These are phyloP conservation scores for Exutisphaerella laricina DNA, from an alignment of 2,329 filamentous ascomycete species.

Conservation along the genomic window DNA sequence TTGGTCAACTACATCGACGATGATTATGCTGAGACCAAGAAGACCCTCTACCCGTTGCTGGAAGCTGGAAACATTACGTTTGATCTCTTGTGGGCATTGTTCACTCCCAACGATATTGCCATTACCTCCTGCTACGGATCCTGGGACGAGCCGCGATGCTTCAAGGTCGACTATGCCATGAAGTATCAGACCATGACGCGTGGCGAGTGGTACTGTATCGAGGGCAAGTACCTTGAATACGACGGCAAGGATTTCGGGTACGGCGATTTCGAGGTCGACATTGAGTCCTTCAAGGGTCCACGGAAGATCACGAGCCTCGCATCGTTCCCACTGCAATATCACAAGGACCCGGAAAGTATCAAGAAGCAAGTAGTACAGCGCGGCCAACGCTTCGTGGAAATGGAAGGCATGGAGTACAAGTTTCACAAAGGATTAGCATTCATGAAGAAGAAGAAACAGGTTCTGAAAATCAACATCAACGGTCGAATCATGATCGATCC, in stretches of 20 bases:
- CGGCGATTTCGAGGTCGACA: conserved; percentile 63
- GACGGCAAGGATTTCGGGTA: conserved; percentile 82
- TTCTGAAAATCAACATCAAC: conserved; percentile 77
- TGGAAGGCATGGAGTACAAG: conserved; percentile 79
- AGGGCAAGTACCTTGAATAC: conserved; percentile 77
- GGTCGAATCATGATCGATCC: conserved; percentile 86
- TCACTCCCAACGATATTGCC: conserved; percentile 77
- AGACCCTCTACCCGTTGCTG: conserved; percentile 73
- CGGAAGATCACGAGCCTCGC: conserved; percentile 74
- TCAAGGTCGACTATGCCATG: conserved; percentile 72
- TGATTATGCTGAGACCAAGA: conserved; percentile 73
- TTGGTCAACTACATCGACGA: conserved; percentile 72
- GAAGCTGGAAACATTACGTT: conserved; percentile 81
- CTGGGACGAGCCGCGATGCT: conserved; percentile 69
- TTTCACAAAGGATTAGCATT: conserved; percentile 80
- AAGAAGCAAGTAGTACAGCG: conserved; percentile 66
- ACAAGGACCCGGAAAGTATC: conserved; percentile 63
- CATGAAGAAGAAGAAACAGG: conserved; percentile 69
- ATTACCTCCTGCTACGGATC: conserved; percentile 72
- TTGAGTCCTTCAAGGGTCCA: conserved; percentile 71
- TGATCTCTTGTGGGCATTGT: conserved; percentile 81
- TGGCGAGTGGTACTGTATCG: conserved; percentile 69
- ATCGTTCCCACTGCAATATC: conserved; percentile 74
- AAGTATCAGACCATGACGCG: conserved; percentile 64
- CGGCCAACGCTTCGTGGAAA: conserved; percentile 74